These are phyloP conservation scores for Setaria italica DNA, from an alignment of 202 grass and related monocot species.

Conservation along the genomic window DNA sequence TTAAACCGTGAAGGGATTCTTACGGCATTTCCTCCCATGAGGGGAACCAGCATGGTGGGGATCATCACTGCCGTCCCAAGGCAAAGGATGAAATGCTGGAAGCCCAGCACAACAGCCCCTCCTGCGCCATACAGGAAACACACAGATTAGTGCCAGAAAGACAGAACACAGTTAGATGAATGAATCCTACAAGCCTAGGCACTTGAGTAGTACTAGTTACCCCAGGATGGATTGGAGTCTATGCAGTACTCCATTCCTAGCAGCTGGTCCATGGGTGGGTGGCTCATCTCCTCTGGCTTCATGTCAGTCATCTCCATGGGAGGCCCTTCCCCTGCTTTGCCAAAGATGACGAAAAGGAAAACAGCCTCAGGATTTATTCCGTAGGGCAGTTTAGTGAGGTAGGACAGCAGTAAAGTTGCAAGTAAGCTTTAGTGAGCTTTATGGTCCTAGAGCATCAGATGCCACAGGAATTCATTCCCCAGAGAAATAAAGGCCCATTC, in stretches of 20 bases:
- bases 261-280: constrained; percentile 91
- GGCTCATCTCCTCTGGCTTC: constrained; percentile 72
- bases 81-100: constrained; percentile 82
- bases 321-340: constrained; percentile 9
- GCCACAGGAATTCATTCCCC: constrained; percentile 44
- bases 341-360: constrained; percentile 24
- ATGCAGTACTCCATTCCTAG: constrained; percentile 86
- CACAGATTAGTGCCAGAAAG: constrained; percentile 1
- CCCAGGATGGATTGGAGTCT: constrained; percentile 93
- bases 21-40: constrained; percentile 85
- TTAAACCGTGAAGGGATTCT: constrained; percentile 28
- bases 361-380: constrained; percentile 25
- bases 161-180: constrained; percentile 15
- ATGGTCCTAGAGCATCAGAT: constrained; percentile 50
- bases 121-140: constrained; percentile 46
- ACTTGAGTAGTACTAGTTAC: constrained; percentile 45
- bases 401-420: constrained; percentile 36
- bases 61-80: constrained; percentile 84
- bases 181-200: constrained; percentile 13
- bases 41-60: constrained; percentile 73
- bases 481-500: not conserved
- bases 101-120: constrained; percentile 73
- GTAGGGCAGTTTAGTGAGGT: not conserved
- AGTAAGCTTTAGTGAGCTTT: constrained; percentile 36
- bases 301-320: constrained; percentile 54